A percentile compares a stretch with the other conserved stretches of the same genome.
These are phyloP conservation scores for Trichoderma brevicompactum DNA, from an alignment of 2,329 filamentous ascomycete genomes.

Conservation along the genomic window DNA sequence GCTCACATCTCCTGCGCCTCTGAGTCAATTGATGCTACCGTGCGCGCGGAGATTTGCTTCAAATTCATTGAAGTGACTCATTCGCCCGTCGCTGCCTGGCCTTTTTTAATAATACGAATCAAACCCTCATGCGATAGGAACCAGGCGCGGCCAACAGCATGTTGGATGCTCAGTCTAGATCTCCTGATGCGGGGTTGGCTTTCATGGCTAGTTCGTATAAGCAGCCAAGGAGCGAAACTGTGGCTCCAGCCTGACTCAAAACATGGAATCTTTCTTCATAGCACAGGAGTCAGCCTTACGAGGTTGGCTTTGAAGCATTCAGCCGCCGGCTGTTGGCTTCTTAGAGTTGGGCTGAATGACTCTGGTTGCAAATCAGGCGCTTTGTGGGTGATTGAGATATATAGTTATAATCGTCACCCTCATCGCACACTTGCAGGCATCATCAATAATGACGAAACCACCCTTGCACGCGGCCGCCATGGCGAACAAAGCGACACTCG, in stretches of 20 bases:
- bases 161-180: neutral
- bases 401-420: neutral
- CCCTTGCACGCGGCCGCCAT: neutral
- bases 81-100: neutral
- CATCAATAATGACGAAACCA: neutral
- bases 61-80: neutral
- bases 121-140: neutral
- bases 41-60: neutral
- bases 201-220: neutral
- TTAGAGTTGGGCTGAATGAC: neutral
- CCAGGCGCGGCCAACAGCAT: neutral
- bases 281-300: neutral
- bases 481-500: neutral
- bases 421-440: too few relatives aligned
- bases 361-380: neutral
- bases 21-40: too few relatives aligned
- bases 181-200: constrained; percentile 2
- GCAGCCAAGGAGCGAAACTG: neutral
- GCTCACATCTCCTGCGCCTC: too few relatives aligned
- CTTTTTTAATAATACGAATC: neutral
- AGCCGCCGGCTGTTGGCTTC: too few relatives aligned
- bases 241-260: constrained; percentile 14
- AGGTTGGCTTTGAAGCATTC: neutral
- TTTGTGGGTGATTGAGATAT: neutral
- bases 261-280: neutral